Evolutionary conservation across 2,329 filamentous ascomycete species (phyloP), one percentile per base, ranked within the genome.

Genomic region (Penicillium sp.): DNA sequence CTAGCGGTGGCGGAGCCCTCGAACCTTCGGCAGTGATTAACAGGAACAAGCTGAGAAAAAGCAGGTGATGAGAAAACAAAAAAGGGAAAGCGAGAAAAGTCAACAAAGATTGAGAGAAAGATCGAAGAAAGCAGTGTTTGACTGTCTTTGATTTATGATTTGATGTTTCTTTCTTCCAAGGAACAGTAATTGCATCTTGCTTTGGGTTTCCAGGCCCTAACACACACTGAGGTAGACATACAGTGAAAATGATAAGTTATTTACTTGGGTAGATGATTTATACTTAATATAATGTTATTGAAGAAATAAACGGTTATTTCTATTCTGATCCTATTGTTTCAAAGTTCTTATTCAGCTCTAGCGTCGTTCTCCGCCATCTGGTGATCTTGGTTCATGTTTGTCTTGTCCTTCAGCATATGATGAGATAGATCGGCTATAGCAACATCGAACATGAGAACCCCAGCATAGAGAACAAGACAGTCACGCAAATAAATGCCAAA

Each of bases 1-100:
- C 57, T 66, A 64, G 61, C 67, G 67, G 67, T 68, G 65, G 61
- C 62, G 62, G 62, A 64, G 63, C 58, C 55, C 54, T 59, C 53
- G 55, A 57, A 52, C 50, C 53, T 55, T 64, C 63, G 62, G 66
- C 60, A 51, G 27, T 46, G 26, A 26, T 53, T 26, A 15, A 49
- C 45, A 45, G 40, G 45, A 18, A 37, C 18, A 40, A 22, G 37
- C 9, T 20, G 29, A 48, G 20, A n/a, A 4, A 42, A 27, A 27
- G 25, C 14, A 26, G 22, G 22, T 9, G 23, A 7, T 44, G 23
- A 9, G 26, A 5, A 27, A 22, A 3, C 11, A 15, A 45, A 29
- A 45, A 22, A 6, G 9, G 5, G 23, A 18, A 18, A 29, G 15
- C 14, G 5, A 22, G 37, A 14, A 40, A 6, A 18, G 6, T 12